Base-by-base conservation (phyloP, 1,284 basidiomycete genomes). In the Hortiboletus rubellus region DNA sequence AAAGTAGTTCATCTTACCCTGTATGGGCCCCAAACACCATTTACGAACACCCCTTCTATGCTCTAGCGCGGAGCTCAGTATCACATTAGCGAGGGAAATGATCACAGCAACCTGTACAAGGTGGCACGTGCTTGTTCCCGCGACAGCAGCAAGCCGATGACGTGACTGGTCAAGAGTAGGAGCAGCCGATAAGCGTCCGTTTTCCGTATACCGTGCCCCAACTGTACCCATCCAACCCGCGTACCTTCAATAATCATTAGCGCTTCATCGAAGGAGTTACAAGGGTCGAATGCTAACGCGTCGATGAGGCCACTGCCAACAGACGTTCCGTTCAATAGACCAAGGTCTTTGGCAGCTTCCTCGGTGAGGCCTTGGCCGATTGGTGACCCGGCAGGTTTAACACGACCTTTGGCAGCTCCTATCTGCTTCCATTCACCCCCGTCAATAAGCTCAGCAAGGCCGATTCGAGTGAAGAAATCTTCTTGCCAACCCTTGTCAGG, bases 161-260 rank as follows among this genome's bases (percentile, higher is more conserved):
- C 82, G 78, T 12, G 91, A 91, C 63, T 95, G 91, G 18, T 87
- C 82, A 5, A 95, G 75, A 11, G 79, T 77, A 14, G 90, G 85
- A 12, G 77, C 65, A 24, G 76, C 74, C 14, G 82, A 81, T 24
- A 82, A 72, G 65, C 74, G 75, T 54, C 82, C 83, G 36, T 83
- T 74, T 54, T 83, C 81, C 43, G 77, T 83, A 61, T 87, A 87
- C 22, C 85, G 78, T 9, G 95, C 96, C 9, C 92, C 96, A 40
- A 98, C 87, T 0, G 96, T 98, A 18, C 97, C 96, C 65, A 99
- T 81, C 96, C 96, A 99, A n/a, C 96, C 96, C 3, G 96, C 94
- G 73, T 98, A 98, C 8, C 91, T 93, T 61, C 24, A 57, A 37
- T 46, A 7, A 48, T 30, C 30, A 51, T 63, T 14, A 60, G 40